A percentile compares a stretch with the other conserved stretches of the same genome.
These are phyloP conservation scores for Cynara cardunculus DNA, from an alignment of 129 eudicot genomes.

Conservation along the genomic window DNA sequence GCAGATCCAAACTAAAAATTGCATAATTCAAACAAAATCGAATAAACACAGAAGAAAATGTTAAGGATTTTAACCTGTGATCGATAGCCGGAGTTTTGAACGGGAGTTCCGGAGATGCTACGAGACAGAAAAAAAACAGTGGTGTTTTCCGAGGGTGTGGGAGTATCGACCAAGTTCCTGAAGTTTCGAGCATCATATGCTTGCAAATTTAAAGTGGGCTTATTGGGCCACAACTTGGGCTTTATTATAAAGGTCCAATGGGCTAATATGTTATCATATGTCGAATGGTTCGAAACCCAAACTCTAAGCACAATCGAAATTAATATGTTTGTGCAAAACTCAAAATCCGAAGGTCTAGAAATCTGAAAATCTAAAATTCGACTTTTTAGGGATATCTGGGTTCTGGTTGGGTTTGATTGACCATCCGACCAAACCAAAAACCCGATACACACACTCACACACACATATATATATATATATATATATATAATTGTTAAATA, in stretches of 20 bases:
- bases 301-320: no score
- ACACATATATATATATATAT: no score
- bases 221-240: constrained; percentile 3
- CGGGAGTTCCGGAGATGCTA: constrained; percentile 9
- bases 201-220: background rate
- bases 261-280: background rate
- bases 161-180: constrained; percentile 11
- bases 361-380: no score
- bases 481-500: no score
- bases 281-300: no score
- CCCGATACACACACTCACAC: no score
- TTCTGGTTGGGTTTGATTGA: no score
- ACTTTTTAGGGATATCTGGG: no score
- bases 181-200: constrained; percentile 1
- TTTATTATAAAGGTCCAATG: background rate
- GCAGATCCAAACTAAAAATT: background rate
- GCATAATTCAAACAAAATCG: background rate
- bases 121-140: background rate
- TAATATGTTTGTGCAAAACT: no score
- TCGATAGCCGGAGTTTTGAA: constrained; percentile 5
- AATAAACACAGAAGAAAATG: background rate
- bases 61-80: constrained; percentile 10
- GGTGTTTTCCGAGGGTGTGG: background rate
- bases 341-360: no score
- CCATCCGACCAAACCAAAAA: no score